A percentile compares a stretch with the other conserved stretches of the same genome.
Evolutionary conservation across 148 eudicot species (phyloP).

Genomic region (Nepenthes gracilis): DNA sequence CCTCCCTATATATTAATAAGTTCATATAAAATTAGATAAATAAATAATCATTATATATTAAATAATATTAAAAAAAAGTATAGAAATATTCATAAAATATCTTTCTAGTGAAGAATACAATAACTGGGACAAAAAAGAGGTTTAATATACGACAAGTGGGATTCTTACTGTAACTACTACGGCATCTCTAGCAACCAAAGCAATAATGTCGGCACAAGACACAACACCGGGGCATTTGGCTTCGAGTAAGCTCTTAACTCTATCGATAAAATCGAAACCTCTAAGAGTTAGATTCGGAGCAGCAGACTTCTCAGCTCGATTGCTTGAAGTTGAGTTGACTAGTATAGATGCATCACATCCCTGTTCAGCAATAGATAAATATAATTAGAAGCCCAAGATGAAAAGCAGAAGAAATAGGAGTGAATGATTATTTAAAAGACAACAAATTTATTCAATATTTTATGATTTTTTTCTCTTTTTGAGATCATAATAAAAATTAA

Average conservation of each 20-base stretch:
- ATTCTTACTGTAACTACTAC: constrained; percentile 25
- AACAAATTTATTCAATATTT: neutral
- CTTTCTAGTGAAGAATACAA: too few relatives aligned
- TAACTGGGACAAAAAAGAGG: too few relatives aligned
- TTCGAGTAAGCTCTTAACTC: constrained; percentile 25
- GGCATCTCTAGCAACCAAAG: constrained; percentile 44
- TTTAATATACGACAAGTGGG: too few relatives aligned
- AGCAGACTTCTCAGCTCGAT: constrained; percentile 25
- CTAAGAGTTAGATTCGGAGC: constrained; percentile 22
- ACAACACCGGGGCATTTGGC: constrained; percentile 46
- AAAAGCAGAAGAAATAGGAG: neutral
- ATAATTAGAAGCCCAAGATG: neutral
- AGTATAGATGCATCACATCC: constrained; percentile 37
- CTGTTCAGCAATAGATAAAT: constrained; percentile 4
- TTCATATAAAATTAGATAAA: too few relatives aligned
- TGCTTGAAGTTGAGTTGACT: constrained; percentile 17
- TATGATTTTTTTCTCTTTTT: too few relatives aligned
- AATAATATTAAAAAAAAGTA: neutral
- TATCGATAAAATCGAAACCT: constrained; percentile 32
- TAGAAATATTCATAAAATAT: too few relatives aligned
- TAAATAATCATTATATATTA: constrained; percentile 5
- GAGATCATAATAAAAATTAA: too few relatives aligned
- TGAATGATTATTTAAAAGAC: neutral
- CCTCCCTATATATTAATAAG: constrained; percentile 17
- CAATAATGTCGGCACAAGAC: constrained; percentile 55